Conservation (phyloP, 768 basidiomycete species). For the Boletales sp. region DNA sequence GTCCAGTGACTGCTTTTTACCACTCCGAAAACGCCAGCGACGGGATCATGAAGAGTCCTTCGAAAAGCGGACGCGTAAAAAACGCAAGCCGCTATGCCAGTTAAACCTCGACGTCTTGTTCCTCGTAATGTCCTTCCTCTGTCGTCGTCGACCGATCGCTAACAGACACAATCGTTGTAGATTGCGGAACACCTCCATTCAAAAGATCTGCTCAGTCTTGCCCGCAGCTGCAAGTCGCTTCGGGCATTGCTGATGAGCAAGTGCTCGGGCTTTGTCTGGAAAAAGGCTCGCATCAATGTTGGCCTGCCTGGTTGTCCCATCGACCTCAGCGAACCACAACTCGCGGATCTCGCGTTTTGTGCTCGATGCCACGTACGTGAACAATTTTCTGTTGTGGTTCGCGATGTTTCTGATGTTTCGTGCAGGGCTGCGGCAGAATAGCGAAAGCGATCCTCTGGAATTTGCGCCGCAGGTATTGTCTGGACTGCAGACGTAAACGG, state of each 20-base stretch:
- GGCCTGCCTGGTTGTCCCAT: constrained; percentile 40
- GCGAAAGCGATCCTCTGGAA: neutral
- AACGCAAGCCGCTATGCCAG: constrained; percentile 2
- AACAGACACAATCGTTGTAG: constrained; percentile 15
- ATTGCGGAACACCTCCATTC: constrained; percentile 39
- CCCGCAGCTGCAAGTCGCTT: constrained; percentile 37
- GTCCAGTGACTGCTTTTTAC: too few relatives aligned
- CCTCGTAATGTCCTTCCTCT: constrained; percentile 1
- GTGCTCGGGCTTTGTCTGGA: constrained; percentile 27
- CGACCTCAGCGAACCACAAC: constrained; percentile 43
- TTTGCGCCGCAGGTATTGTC: constrained; percentile 12
- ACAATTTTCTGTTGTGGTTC: too few relatives aligned
- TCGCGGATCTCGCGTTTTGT: constrained; percentile 37
- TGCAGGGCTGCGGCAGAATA: constrained; percentile 6
- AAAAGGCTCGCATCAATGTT: constrained; percentile 25
- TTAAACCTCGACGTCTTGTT: constrained; percentile 11
- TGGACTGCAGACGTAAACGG: neutral
- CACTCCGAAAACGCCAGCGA: too few relatives aligned
- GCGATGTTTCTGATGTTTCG: neutral
- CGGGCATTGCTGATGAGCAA: constrained; percentile 33
- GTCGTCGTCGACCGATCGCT: neutral
- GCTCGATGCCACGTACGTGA: constrained; percentile 18
- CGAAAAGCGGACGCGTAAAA: neutral
- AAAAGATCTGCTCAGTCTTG: constrained; percentile 26
- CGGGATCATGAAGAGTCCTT: too few relatives aligned